Conservation (phyloP, 441 rosid genomes). For the Pelargonium cotyledonis region DNA sequence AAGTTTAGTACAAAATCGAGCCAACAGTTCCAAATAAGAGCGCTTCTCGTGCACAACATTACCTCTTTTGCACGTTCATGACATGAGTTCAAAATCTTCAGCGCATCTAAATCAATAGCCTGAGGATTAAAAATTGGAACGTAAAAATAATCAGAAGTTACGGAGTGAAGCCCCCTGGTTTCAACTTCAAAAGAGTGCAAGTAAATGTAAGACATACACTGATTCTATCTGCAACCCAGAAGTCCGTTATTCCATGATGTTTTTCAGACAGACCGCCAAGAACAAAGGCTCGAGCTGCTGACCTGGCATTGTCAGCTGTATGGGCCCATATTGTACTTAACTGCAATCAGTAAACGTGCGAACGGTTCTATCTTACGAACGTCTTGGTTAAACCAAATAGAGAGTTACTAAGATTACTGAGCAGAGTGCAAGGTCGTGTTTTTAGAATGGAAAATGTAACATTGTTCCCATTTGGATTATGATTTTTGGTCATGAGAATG, state of each 20-base stretch:
- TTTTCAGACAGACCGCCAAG: conserved; percentile 88
- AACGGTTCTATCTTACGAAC: background rate
- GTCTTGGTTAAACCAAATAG: too few relatives aligned
- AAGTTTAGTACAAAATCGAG: too few relatives aligned
- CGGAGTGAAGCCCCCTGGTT: too few relatives aligned
- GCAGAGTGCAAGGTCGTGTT: too few relatives aligned
- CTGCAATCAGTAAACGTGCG: conserved; percentile 35
- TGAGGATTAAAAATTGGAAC: conserved; percentile 25
- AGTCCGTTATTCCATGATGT: conserved; percentile 44
- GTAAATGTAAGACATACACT: conserved; percentile 37
- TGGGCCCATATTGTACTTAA: conserved; percentile 96
- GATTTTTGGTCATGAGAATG: too few relatives aligned
- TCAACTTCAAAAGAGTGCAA: too few relatives aligned
- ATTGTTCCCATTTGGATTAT: too few relatives aligned
- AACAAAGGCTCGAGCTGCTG: conserved; percentile 77
- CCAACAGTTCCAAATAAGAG: conserved; percentile 4
- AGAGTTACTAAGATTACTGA: too few relatives aligned
- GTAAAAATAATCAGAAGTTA: too few relatives aligned
- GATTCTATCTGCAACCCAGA: conserved; percentile 63
- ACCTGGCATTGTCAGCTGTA: conserved; percentile 84
- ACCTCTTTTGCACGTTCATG: conserved; percentile 84
- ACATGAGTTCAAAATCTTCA: conserved; percentile 54
- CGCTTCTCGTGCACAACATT: conserved; percentile 6
- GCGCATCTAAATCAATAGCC: conserved; percentile 76
- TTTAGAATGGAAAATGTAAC: too few relatives aligned